These are phyloP conservation scores for Talaromyces atroroseus DNA, from an alignment of 2,329 filamentous ascomycete genomes.

Conservation along the genomic window DNA sequence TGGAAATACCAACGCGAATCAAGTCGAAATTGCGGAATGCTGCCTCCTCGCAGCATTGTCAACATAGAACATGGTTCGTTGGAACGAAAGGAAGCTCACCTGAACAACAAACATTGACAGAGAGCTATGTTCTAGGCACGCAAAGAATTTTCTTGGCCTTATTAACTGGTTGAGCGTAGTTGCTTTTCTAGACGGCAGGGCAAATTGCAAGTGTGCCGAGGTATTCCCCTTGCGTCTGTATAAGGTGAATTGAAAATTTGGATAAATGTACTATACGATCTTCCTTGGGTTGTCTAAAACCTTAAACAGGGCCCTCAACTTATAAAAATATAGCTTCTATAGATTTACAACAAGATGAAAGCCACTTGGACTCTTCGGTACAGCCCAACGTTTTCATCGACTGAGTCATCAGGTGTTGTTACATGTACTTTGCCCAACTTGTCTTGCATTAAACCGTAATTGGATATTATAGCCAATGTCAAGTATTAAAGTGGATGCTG, in stretches of 20 bases:
- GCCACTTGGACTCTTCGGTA: not conserved
- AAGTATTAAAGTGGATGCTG: not conserved
- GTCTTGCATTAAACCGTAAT: not conserved
- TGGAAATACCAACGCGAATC: conserved; percentile 10
- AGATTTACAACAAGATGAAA: not conserved
- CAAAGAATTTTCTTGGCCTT: not conserved
- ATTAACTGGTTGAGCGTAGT: not conserved
- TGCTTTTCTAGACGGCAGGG: not conserved
- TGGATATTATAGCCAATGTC: not conserved
- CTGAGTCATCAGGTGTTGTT: not conserved
- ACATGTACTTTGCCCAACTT: not conserved
- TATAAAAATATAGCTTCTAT: not conserved
- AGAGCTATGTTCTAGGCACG: not conserved
- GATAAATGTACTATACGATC: not conserved
- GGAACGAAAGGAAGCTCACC: not conserved
- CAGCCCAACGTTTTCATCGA: not conserved
- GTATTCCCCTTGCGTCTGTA: conserved; percentile 2
- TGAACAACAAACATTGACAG: not conserved
- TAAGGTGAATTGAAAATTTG: not conserved
- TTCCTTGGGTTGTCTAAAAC: not conserved
- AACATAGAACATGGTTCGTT: not conserved
- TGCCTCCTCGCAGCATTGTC: not conserved
- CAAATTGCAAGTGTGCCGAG: not conserved
- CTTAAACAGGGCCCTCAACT: no score
- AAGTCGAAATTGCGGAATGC: conserved; percentile 8